Evolutionary conservation across 148 eudicot genomes (phyloP).

Genomic region (Chenopodium berlandieri): DNA sequence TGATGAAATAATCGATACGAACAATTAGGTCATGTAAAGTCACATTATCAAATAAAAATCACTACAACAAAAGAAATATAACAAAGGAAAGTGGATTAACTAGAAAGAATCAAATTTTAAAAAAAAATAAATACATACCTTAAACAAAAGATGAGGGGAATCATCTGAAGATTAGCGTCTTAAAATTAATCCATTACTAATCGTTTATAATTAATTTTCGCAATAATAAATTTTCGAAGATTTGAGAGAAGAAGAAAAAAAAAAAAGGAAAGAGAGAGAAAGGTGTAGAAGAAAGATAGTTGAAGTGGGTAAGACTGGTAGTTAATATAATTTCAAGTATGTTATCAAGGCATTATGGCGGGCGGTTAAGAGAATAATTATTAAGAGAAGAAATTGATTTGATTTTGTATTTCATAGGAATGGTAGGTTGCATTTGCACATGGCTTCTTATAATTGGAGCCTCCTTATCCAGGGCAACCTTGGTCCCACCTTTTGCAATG

Average conservation of each 20-base stretch:
- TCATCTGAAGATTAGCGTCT: no score
- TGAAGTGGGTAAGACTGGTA: neutral
- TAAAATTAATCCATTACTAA: no score
- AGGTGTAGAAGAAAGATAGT: neutral
- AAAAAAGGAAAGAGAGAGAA: conserved; percentile 4
- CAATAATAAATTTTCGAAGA: neutral
- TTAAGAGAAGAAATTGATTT: neutral
- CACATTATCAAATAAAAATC: no score
- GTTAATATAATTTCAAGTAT: neutral
- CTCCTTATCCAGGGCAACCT: neutral
- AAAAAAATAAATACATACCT: no score
- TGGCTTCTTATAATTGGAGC: conserved; percentile 5
- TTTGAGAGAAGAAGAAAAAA: neutral
- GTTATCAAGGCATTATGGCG: neutral
- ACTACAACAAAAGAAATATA: no score
- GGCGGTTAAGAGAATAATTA: neutral
- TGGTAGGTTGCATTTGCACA: no score
- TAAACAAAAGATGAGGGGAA: no score
- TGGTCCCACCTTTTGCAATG: neutral
- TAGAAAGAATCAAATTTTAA: no score
- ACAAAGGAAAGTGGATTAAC: no score
- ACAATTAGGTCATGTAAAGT: no score
- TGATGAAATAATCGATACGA: no score
- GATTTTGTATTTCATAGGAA: neutral
- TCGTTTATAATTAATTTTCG: no score